phyloP scores from a whole-genome alignment of 2,329 filamentous ascomycete species.

The Ceratocystis huliohia region DNA sequence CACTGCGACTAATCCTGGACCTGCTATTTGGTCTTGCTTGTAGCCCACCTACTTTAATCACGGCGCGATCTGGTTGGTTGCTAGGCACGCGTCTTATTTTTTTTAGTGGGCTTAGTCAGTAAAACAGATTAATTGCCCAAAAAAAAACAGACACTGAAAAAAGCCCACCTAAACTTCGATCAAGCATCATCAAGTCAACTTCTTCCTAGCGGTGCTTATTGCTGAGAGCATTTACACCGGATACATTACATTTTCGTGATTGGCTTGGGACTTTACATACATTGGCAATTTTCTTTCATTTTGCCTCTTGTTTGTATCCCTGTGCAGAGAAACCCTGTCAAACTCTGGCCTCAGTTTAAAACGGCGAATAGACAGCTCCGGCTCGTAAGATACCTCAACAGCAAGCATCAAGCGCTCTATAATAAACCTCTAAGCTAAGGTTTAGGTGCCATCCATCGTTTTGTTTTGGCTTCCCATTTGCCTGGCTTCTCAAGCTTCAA shows the following conservation, averaged over 20 bases:
- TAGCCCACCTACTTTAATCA: background rate
- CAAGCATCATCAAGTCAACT: background rate
- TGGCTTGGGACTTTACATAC: background rate
- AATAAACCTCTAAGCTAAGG: background rate
- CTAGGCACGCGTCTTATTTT: background rate
- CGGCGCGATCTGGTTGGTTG: conserved; percentile 1
- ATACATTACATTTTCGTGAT: background rate
- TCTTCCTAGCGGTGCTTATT: background rate
- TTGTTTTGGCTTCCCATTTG: background rate
- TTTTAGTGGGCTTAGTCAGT: conserved; percentile 3
- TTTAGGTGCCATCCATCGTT: background rate
- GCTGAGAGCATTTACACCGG: background rate
- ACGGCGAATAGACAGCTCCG: too few relatives aligned
- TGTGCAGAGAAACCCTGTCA: background rate
- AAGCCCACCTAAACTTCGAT: background rate
- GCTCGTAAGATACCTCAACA: background rate
- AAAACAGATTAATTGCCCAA: background rate
- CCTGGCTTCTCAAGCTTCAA: too few relatives aligned
- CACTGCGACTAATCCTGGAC: background rate
- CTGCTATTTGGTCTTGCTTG: too few relatives aligned
- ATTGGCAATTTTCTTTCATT: background rate
- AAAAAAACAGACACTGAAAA: background rate
- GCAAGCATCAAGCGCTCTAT: background rate
- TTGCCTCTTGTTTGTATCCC: background rate
- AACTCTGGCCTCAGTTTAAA: background rate